Evolutionary conservation across 140 eudicot genomes (phyloP), one percentile per base, ranked within the genome.

Genomic region (Cichorium intybus): DNA sequence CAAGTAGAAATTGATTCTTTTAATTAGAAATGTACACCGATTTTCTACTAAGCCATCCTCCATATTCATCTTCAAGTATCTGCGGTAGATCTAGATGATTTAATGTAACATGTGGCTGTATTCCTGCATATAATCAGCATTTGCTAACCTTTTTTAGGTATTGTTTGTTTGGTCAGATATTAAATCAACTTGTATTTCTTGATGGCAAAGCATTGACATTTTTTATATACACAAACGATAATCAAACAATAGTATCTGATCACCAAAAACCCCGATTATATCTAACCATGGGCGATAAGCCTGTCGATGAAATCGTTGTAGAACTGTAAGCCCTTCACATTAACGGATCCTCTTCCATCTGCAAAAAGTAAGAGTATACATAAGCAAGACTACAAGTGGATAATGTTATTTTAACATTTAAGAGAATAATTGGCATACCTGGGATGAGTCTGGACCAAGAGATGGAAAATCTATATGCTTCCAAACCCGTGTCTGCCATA

Each of bases 11-110:
- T 10, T 0, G 49, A 0, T 10, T 0, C 18, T 43, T 43, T 43
- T 43, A 16, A 23, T 45, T 56, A 16, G 28, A 55, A 54, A 7
- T 56, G 20, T 80, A 88, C 96, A 85, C 76, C 45, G 80, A 31
- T 35, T 75, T 80, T 48, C 70, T 50, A 60, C 80, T 78, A 57
- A 78, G 55, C 87, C 89, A 85, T 64, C 94, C 90, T 67, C 80
- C 90, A 64, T 85, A 88, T 72, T 85, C 95, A 56, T 88, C 88
- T 80, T 85, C 90, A 56, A 85, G 96, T 51, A 69, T 66, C 35
- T 85, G 96, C 24, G 95, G 96, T 18, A 75, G 69, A 72, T 88
- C 96, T 15, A 9, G 6, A 62, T 85, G 90, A 49, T 35, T 24
- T 43, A 85, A 71, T 57, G 96, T 85, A 33, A 82, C 74, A 74